phyloP scores from a whole-genome alignment of 306 rosid species.

The Pyrus betulifolia region DNA sequence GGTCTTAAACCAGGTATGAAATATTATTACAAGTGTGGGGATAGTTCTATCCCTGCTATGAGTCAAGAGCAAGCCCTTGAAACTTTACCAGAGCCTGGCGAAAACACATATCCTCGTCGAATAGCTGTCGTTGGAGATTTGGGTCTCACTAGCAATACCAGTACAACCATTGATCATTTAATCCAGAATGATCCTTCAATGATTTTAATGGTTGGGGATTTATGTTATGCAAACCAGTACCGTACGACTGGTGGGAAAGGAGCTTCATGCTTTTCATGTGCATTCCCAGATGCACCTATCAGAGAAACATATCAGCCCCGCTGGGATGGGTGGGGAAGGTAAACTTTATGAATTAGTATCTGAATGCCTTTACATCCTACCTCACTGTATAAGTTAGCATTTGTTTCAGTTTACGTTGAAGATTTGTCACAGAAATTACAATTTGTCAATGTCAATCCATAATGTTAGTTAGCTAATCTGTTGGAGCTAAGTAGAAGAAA shows the following conservation, averaged over 20 bases:
- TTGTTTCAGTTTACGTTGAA: no score
- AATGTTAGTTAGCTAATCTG: not conserved
- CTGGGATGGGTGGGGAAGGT: conserved; percentile 99
- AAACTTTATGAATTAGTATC: conserved; percentile 1
- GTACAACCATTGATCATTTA: conserved; percentile 74
- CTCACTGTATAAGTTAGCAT: not conserved
- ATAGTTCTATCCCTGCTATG: conserved; percentile 65
- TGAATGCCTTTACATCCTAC: not conserved
- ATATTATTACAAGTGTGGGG: conserved; percentile 84
- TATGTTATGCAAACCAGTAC: conserved; percentile 76
- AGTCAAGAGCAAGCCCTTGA: conserved; percentile 63
- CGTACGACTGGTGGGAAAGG: conserved; percentile 89
- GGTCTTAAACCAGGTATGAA: conserved; percentile 68
- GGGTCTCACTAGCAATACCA: conserved; percentile 81
- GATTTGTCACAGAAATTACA: not conserved
- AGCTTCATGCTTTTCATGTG: conserved; percentile 68
- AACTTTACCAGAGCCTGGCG: conserved; percentile 46
- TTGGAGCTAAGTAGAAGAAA: no score
- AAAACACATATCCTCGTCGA: conserved; percentile 46
- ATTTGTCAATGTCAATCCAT: not conserved
- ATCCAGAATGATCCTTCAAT: conserved; percentile 72
- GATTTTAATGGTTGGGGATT: conserved; percentile 77
- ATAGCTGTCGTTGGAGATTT: conserved; percentile 85
- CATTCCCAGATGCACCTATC: conserved; percentile 81
- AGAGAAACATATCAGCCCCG: conserved; percentile 94